These are phyloP conservation scores for Heritiera fomes DNA, from an alignment of 345 rosid species.

Conservation along the genomic window DNA sequence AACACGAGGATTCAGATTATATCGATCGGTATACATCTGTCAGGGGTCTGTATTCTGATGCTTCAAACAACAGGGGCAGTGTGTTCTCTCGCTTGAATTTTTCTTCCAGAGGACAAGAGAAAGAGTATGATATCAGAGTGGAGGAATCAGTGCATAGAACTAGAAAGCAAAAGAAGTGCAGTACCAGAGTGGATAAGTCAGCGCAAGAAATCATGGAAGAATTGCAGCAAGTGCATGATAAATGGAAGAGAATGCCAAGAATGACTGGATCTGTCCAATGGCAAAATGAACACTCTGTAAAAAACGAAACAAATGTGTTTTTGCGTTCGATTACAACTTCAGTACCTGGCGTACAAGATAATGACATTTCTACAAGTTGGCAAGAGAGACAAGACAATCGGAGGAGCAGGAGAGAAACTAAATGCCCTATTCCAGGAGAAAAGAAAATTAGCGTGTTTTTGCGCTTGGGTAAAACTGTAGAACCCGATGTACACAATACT, in stretches of 20 bases:
- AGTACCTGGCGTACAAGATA: neutral
- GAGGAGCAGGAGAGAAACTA: neutral
- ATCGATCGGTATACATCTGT: neutral
- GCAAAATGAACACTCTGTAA: neutral
- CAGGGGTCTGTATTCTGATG: conserved; percentile 26
- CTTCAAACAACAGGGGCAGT: neutral
- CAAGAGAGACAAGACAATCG: neutral
- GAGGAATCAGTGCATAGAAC: conserved; percentile 16
- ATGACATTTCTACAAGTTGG: neutral
- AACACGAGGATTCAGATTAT: neutral
- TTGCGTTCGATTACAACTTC: neutral
- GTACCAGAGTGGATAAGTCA: conserved; percentile 14
- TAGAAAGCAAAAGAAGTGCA: neutral
- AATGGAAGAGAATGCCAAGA: conserved; percentile 6
- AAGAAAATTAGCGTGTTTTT: conserved; percentile 21
- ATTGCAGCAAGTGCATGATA: conserved; percentile 25
- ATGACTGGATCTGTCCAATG: neutral
- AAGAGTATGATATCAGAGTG: neutral
- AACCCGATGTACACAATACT: neutral
- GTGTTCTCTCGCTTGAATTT: conserved; percentile 35
- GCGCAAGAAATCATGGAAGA: conserved; percentile 30
- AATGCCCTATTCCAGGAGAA: neutral
- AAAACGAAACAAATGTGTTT: conserved; percentile 22
- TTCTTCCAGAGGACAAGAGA: conserved; percentile 12
- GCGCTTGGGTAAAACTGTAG: neutral